A percentile compares a stretch with the other conserved stretches of the same genome.
Evolutionary conservation across 768 basidiomycete genomes (phyloP).

Genomic region (Leccinum subtestaceum): DNA sequence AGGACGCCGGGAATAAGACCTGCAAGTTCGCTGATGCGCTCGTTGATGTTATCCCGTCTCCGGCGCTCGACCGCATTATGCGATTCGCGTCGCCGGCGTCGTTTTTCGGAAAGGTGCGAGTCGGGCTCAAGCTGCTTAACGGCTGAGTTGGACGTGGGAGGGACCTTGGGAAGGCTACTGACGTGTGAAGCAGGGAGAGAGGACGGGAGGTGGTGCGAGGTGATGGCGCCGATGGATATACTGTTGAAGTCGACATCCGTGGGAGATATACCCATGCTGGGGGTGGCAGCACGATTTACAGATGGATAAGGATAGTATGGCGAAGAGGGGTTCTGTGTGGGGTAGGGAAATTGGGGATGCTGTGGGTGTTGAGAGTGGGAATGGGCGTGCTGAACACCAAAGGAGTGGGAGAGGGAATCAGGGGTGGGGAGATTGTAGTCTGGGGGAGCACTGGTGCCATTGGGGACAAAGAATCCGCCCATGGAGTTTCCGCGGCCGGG

Average conservation of each 20-base stretch:
- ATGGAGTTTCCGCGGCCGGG: constrained; percentile 41
- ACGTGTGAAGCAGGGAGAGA: constrained; percentile 16
- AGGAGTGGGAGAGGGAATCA: constrained; percentile 34
- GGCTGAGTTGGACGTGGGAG: neutral
- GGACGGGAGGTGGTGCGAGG: constrained; percentile 22
- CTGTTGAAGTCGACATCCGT: constrained; percentile 25
- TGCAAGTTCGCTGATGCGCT: constrained; percentile 88
- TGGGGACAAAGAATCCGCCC: constrained; percentile 33
- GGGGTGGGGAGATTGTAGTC: constrained; percentile 48
- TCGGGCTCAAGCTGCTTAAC: constrained; percentile 19
- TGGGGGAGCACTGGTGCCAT: constrained; percentile 21
- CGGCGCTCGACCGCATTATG: constrained; percentile 93
- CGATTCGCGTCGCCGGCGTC: constrained; percentile 74
- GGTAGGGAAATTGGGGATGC: constrained; percentile 22
- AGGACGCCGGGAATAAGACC: constrained; percentile 86
- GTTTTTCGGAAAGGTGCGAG: constrained; percentile 70
- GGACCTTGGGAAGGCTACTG: constrained; percentile 14
- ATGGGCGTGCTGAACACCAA: constrained; percentile 33
- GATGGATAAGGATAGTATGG: constrained; percentile 28
- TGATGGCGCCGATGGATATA: constrained; percentile 17
- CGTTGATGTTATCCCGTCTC: constrained; percentile 90
- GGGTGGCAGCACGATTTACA: constrained; percentile 13
- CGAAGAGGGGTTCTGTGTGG: constrained; percentile 30
- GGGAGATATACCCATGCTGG: constrained; percentile 27
- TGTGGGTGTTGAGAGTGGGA: constrained; percentile 23